A percentile compares a stretch with the other conserved stretches of the same genome.
Evolutionary conservation across 2,329 filamentous ascomycete genomes (phyloP).

Genomic region (Chalaropsis ovoidea): DNA sequence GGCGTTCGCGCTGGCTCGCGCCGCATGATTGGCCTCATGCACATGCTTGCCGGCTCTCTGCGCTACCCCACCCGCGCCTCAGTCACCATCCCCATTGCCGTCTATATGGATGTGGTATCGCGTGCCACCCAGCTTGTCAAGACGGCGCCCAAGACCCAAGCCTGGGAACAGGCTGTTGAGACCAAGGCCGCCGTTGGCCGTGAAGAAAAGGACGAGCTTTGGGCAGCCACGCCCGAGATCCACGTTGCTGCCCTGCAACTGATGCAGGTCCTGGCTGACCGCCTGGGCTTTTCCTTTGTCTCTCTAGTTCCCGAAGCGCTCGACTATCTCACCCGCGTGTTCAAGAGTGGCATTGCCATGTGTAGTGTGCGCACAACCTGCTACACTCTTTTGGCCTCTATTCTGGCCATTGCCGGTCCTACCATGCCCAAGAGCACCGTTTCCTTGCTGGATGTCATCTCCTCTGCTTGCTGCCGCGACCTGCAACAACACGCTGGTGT

Average conservation of each 20-base stretch:
- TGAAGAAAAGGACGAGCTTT: slow-evolving; percentile 74
- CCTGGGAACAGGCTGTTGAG: slow-evolving; percentile 44
- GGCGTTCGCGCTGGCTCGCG: slow-evolving; percentile 66
- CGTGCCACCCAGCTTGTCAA: slow-evolving; percentile 58
- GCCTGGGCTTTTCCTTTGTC: slow-evolving; percentile 48
- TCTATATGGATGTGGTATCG: slow-evolving; percentile 57
- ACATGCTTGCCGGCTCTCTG: slow-evolving; percentile 54
- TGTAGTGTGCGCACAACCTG: slow-evolving; percentile 47
- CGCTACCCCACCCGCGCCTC: slow-evolving; percentile 52
- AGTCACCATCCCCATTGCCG: slow-evolving; percentile 57
- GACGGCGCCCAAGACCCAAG: slow-evolving; percentile 40
- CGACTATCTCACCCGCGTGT: slow-evolving; percentile 63
- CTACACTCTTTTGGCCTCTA: slow-evolving; percentile 49
- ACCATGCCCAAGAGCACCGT: slow-evolving; percentile 57
- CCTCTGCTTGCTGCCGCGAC: slow-evolving; percentile 65
- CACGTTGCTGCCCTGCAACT: slow-evolving; percentile 62
- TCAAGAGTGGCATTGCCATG: slow-evolving; percentile 47
- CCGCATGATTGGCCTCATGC: slow-evolving; percentile 56
- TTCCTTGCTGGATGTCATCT: slow-evolving; percentile 49
- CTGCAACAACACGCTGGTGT: slow-evolving; percentile 48
- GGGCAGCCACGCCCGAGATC: slow-evolving; percentile 60
- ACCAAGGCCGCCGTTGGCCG: slow-evolving; percentile 62
- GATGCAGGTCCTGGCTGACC: slow-evolving; percentile 45
- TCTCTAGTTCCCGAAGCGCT: slow-evolving; percentile 54
- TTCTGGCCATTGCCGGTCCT: slow-evolving; percentile 54